Conservation (phyloP, 139 green algal species). For the Micromonas pusilla region DNA sequence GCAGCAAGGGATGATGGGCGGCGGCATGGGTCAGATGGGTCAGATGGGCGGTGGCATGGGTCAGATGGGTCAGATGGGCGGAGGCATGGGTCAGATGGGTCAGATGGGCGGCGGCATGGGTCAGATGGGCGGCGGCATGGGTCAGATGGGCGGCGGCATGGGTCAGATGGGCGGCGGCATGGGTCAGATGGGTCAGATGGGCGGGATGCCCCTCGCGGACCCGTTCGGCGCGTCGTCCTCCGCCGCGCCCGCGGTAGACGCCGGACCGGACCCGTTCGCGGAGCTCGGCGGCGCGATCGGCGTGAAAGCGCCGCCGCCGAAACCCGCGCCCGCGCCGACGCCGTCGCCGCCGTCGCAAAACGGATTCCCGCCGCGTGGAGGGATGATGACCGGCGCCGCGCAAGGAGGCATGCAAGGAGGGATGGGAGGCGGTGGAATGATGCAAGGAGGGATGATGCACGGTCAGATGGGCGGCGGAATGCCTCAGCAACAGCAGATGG, state of each 20-base stretch:
- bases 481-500: slow-evolving; percentile 1
- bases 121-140: neutral
- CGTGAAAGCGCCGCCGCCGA: neutral
- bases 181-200: too few species aligned
- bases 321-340: too few species aligned
- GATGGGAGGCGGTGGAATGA: neutral
- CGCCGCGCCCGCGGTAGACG: neutral
- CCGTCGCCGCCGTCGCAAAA: too few species aligned
- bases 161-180: too few species aligned
- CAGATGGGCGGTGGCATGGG: too few species aligned
- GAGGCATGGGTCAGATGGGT: neutral
- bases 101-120: neutral
- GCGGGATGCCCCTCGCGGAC: neutral
- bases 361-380: too few species aligned
- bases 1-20: too few species aligned
- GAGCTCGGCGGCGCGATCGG: neutral
- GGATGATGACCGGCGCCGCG: too few species aligned
- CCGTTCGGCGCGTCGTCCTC: neutral
- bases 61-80: too few species aligned
- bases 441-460: neutral
- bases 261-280: neutral
- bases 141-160: slow-evolving; percentile 4
- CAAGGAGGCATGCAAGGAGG: neutral
- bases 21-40: too few species aligned
- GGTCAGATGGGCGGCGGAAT: neutral